Evolutionary conservation across 1,139 yeast genomes (phyloP).

Genomic region (Yamadazyma diospyri): DNA sequence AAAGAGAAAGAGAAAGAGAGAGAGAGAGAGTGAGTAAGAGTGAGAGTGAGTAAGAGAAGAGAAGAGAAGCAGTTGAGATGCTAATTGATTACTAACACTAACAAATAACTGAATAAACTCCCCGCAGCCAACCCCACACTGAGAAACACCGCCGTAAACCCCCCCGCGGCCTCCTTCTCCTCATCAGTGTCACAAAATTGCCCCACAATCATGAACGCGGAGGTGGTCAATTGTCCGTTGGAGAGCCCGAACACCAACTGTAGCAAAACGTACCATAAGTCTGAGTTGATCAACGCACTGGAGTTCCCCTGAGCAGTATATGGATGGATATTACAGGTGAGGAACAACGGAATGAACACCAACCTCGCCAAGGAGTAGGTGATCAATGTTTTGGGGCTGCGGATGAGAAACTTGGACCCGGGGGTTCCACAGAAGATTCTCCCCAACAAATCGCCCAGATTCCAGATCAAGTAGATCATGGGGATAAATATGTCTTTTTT

Average conservation of each 20-base stretch:
- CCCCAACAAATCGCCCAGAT: slow-evolving; percentile 81
- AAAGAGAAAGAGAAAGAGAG: too few species aligned
- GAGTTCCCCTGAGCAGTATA: slow-evolving; percentile 27
- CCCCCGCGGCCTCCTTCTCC: slow-evolving; percentile 91
- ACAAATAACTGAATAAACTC: slow-evolving; percentile 65
- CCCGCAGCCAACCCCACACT: slow-evolving; percentile 78
- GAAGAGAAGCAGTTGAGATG: too few species aligned
- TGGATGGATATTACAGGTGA: slow-evolving; percentile 62
- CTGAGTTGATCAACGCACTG: slow-evolving; percentile 51
- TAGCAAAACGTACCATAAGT: slow-evolving; percentile 59
- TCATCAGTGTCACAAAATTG: slow-evolving; percentile 52
- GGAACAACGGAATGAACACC: slow-evolving; percentile 58
- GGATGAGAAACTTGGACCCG: slow-evolving; percentile 34
- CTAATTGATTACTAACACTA: slow-evolving; percentile 39
- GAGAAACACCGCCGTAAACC: slow-evolving; percentile 75
- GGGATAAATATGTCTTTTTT: slow-evolving; percentile 63
- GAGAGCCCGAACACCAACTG: slow-evolving; percentile 82
- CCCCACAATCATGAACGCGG: slow-evolving; percentile 79
- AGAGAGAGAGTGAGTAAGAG: too few species aligned
- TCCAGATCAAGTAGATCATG: slow-evolving; percentile 76
- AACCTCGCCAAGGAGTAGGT: slow-evolving; percentile 52
- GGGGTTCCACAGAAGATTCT: slow-evolving; percentile 63
- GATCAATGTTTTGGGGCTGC: slow-evolving; percentile 40
- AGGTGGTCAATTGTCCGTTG: slow-evolving; percentile 81
- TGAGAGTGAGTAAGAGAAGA: too few species aligned